Percentiles rank a stretch among this genome's conserved stretches.
Conservation (phyloP, 495 filamentous ascomycete genomes). For the Oleoguttula mirabilis region DNA sequence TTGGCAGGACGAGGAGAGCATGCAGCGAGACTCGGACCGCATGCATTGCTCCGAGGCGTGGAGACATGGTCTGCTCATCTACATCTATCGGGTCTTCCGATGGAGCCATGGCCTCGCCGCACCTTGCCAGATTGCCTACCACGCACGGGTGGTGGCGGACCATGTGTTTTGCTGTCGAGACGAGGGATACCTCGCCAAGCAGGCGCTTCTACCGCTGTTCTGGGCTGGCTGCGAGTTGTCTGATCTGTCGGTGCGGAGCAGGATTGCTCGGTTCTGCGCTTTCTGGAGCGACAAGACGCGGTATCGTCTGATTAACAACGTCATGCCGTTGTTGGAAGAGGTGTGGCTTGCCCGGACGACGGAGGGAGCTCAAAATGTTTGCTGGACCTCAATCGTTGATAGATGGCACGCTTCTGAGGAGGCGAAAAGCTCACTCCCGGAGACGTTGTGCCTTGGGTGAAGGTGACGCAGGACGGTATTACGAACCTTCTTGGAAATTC, state of each 20-base stretch:
- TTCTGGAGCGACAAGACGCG: background rate
- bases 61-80: background rate
- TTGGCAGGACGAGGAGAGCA: background rate
- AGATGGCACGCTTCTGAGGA: background rate
- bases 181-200: background rate
- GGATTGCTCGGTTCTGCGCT: background rate
- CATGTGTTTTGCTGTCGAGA: background rate
- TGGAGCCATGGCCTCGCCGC: background rate
- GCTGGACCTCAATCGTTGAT: background rate
- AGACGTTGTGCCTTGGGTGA: background rate
- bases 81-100: background rate
- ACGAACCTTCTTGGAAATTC: too few relatives aligned
- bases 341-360: background rate
- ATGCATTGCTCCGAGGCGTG: background rate
- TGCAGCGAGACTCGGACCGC: background rate
- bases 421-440: background rate
- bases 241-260: background rate
- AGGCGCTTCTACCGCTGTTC: conserved; percentile 5
- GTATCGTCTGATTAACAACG: background rate
- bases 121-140: background rate
- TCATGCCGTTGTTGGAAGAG: background rate
- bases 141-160: background rate
- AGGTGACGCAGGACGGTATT: too few relatives aligned
- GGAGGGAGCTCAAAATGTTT: background rate
- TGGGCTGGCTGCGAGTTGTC: conserved; percentile 4